Percentiles rank a stretch among this genome's conserved stretches.
Conservation (phyloP, 1,284 basidiomycete species). For the Thecaphora frezii region DNA sequence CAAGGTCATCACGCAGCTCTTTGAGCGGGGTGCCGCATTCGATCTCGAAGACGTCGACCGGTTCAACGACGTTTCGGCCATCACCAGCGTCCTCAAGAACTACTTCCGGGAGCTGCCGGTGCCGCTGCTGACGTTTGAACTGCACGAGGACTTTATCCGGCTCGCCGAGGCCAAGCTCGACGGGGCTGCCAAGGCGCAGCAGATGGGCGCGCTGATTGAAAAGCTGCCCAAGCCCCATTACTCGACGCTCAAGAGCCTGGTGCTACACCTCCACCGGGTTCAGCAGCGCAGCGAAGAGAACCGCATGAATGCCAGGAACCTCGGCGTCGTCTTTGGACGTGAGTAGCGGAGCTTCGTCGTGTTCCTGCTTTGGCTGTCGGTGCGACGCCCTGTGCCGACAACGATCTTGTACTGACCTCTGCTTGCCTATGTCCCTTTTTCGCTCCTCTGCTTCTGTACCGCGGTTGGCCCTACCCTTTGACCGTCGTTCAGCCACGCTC, state of each 20-base stretch:
- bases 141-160: slow-evolving; percentile 82
- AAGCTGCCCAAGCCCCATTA: slow-evolving; percentile 84
- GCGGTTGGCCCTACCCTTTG: no score
- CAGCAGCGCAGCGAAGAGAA: slow-evolving; percentile 66
- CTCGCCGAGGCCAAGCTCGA: slow-evolving; percentile 22
- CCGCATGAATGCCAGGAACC: slow-evolving; percentile 89
- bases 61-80: slow-evolving; percentile 95
- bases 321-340: slow-evolving; percentile 99
- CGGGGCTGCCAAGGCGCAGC: slow-evolving; percentile 9
- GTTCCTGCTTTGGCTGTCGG: neutral
- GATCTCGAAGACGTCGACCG: slow-evolving; percentile 82
- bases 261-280: slow-evolving; percentile 75
- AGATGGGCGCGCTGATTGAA: slow-evolving; percentile 68
- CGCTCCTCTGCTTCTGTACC: no score
- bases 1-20: slow-evolving; percentile 88
- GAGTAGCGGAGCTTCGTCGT: slow-evolving; percentile 62
- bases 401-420: no score
- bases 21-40: slow-evolving; percentile 88
- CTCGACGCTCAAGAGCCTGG: slow-evolving; percentile 76
- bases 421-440: neutral
- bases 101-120: slow-evolving; percentile 90
- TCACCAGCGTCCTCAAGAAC: slow-evolving; percentile 94
- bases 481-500: slow-evolving; percentile 78
- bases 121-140: slow-evolving; percentile 84
- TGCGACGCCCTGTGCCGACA: no score